Evolutionary conservation across 2,329 filamentous ascomycete species (phyloP).

Genomic region (Myriosclerotinia duriaeana): DNA sequence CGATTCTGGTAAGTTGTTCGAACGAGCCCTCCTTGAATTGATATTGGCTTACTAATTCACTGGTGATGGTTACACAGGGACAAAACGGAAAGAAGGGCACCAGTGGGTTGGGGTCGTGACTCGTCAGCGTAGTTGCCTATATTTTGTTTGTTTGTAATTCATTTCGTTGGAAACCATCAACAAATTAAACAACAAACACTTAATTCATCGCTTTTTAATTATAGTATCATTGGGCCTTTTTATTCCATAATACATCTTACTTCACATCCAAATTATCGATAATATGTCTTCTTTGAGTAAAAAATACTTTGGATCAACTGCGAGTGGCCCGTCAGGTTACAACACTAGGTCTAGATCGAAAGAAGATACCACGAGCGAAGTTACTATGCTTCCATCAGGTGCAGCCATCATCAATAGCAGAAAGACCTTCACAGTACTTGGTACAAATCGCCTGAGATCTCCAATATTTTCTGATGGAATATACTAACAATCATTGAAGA

Average conservation of each 20-base stretch:
- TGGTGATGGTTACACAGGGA: neutral
- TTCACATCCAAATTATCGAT: neutral
- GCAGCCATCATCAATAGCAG: neutral
- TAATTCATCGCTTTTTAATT: neutral
- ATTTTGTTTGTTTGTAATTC: neutral
- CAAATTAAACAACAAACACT: neutral
- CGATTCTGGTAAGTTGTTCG: no score
- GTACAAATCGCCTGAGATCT: neutral
- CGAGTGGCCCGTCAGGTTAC: no score
- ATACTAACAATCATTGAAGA: slow-evolving; percentile 28
- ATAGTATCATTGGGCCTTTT: no score
- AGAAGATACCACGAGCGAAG: neutral
- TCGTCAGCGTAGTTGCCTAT: neutral
- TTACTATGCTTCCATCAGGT: neutral
- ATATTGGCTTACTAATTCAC: neutral
- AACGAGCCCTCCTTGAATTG: no score
- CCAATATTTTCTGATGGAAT: neutral
- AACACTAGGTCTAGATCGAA: no score
- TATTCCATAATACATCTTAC: neutral
- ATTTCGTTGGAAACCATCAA: neutral
- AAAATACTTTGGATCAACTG: no score
- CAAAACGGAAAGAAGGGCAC: neutral
- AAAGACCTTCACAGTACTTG: neutral
- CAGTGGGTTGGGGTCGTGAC: neutral
- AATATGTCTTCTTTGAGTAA: no score